Base-by-base conservation (phyloP, 257 asterid species). In the Petunia axillaris region DNA sequence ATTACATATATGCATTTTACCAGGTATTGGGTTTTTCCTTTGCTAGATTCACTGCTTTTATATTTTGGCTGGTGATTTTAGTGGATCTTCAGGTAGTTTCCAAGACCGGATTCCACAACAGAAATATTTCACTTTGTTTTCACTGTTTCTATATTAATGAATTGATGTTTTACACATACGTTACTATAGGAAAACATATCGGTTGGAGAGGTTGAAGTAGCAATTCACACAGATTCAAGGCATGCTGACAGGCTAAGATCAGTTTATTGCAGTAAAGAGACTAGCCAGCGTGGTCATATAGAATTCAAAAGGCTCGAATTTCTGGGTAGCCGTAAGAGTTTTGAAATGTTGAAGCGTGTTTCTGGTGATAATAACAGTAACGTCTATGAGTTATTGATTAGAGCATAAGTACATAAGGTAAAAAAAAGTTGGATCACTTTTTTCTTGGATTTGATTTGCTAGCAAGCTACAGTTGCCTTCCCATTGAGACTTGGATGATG, bases 301-400 rank as follows among this genome's bases (percentile, higher is more conserved):
- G 87, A 84, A 35, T 90, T 92, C 79, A 93, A 87, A 86, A 81
- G 99, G 86, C 85, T 93, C 11, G 93, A 92, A 73, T 92, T 95
- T 84, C 89, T 95, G 63, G 99, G 98, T 2, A 93, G 99, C 80
- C 94, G 97, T 15, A 92, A 79, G 91, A 91, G 97, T 86, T 95
- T 95, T 78, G 99, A 95, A 82, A 93, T 92, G 99, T 58, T 95
- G 90, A 95, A 93, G 85, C 96, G 98, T 8, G 95, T 93, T 15
- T 55, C 89, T 3, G 98, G 99, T 8, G 95, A 93, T 78, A 88
- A 87, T 70, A 88, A 81, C 59, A 85, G 94, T 54, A 93, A 92
- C 25, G 94, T 93, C 8, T 95, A 93, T 62, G 97, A 93, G 93
- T 82, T 93, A 67, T 64, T 93, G 87, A 91, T 95, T 80, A 81